Conservation (phyloP, 208 protist species). For the Trypanosomatidae sp. region DNA sequence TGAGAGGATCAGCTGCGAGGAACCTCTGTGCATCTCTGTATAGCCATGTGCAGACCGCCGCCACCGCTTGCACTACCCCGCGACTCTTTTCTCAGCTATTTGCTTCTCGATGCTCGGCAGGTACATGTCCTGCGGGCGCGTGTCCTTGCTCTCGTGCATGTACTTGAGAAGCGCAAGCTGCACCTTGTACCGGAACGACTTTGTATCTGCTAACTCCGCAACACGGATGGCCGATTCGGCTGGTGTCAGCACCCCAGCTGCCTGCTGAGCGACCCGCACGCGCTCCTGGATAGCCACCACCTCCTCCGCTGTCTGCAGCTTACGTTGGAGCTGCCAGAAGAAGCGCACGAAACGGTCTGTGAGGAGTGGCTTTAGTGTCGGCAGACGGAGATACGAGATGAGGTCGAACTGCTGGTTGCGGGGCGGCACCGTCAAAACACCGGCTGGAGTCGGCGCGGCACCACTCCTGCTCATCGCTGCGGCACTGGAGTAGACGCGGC, state of each 20-base stretch:
- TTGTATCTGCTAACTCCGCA: conserved; percentile 40
- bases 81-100: conserved; percentile 7
- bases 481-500: neutral
- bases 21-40: neutral
- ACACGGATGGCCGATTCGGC: conserved; percentile 40
- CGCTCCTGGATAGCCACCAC: conserved; percentile 39
- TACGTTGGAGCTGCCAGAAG: conserved; percentile 57
- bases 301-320: conserved; percentile 50
- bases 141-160: conserved; percentile 84
- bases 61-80: neutral
- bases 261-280: conserved; percentile 36
- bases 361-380: conserved; percentile 71
- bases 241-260: conserved; percentile 21
- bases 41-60: neutral
- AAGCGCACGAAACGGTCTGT: conserved; percentile 73
- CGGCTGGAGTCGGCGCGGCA: conserved; percentile 5
- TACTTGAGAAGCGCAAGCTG: conserved; percentile 86
- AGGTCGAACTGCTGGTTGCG: conserved; percentile 60
- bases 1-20: neutral
- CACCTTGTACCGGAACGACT: conserved; percentile 54
- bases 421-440: conserved; percentile 38
- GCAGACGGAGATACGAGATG: conserved; percentile 73
- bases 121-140: conserved; percentile 72
- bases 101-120: conserved; percentile 67
- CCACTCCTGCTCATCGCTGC: neutral